Evolutionary conservation across 306 rosid species (phyloP).

Genomic region (Trifolium pratense): DNA sequence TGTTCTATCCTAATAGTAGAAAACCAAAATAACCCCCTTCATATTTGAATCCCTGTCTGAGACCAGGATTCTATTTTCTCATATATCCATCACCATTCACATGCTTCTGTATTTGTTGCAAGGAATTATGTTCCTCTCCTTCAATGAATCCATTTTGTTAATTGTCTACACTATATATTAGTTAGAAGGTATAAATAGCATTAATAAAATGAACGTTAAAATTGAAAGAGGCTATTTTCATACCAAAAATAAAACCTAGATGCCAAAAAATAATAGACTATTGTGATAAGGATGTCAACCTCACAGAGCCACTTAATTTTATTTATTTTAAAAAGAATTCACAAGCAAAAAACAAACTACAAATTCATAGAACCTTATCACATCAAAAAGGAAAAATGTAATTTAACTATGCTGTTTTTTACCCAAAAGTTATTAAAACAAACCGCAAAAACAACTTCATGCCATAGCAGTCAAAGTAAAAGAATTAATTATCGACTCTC

Average conservation of each 20-base stretch:
- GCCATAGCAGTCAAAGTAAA: too few relatives aligned
- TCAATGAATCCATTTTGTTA: conserved; percentile 2
- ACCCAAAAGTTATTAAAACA: conserved; percentile 1
- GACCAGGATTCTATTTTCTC: not conserved
- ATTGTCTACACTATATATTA: not conserved
- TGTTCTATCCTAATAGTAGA: not conserved
- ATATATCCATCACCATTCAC: not conserved
- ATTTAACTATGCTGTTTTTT: not conserved
- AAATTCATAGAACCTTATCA: not conserved
- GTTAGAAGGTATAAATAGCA: not conserved
- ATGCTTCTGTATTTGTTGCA: conserved; percentile 2
- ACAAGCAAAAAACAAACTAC: not conserved
- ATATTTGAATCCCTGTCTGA: not conserved
- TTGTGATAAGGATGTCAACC: not conserved
- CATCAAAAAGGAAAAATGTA: not conserved
- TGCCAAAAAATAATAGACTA: not conserved
- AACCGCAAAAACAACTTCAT: too few relatives aligned
- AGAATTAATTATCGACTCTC: not conserved
- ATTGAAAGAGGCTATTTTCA: not conserved
- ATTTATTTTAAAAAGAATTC: not conserved
- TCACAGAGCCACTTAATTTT: not conserved
- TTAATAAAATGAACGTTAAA: not conserved
- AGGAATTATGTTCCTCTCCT: not conserved
- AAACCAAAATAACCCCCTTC: not conserved
- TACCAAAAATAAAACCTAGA: not conserved